Evolutionary conservation across 345 rosid species (phyloP), one percentile per base, ranked within the genome.

Genomic region (Chamaenerion angustifolium): DNA sequence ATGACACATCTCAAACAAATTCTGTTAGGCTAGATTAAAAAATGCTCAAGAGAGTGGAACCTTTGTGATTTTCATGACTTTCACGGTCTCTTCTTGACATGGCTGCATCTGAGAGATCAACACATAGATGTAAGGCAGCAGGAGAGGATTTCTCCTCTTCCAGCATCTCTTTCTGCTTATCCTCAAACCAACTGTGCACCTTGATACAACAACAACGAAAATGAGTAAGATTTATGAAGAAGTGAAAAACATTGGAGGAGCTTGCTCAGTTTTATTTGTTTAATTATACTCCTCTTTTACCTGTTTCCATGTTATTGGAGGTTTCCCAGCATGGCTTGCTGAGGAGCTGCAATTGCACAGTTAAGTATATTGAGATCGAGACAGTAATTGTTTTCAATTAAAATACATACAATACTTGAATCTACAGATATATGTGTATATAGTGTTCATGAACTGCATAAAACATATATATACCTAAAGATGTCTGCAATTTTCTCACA

Each of bases 141-240:
- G 73, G 60, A 12, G 60, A 46, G 35, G 63, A n/a, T 5, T 44
- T 18, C 42, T 13, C 16, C 58, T 64, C 54, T 50, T 59, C n/a
- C 56, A 43, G 68, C 6, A 41, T 42, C 16, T 43, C 59, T 56
- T 72, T 63, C 46, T 54, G 63, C 63, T 67, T 84, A 45, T 69
- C 88, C 60, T 57, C 53, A 59, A 88, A 84, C 90, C 94, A 88
- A 58, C 49, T 60, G 41, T 67, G 73, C 52, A 84, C 92, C 96
- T 84, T 60, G 60, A 42, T 37, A 56, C 54, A 56, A 27, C 49
- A 66, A 1, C 18, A 48, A 52, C 18, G 11, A 56, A 3, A 42
- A 13, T 31, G 37, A 31, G 10, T 7, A 31, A 31, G 50, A 11
- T 31, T 10, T 14, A 15, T 12, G 10, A 50, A 18, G 31, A 50